Conservation (phyloP, 108 stramenopile species). For the Fragilaria radians region DNA sequence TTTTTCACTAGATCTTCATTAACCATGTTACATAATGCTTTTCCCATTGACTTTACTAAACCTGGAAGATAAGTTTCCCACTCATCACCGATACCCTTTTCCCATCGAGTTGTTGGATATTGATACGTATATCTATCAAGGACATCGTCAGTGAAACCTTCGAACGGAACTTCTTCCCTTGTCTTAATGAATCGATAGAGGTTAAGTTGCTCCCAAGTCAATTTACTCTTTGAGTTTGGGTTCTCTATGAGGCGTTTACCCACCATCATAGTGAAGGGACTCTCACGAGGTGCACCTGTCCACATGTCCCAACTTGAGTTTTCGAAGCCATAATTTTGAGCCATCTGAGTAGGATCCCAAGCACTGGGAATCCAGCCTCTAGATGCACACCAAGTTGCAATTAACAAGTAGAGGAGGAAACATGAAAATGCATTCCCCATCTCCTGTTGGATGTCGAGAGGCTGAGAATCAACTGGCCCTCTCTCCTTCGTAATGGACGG, state of each 20-base stretch:
- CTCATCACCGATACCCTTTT: constrained; percentile 2
- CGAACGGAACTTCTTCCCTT: not conserved
- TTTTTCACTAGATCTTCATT: not conserved
- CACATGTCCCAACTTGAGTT: not conserved
- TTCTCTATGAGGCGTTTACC: not conserved
- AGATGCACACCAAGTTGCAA: not conserved
- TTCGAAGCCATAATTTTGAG: not conserved
- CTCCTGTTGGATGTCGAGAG: not conserved
- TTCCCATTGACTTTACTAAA: not conserved
- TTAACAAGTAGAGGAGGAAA: not conserved
- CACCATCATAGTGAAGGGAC: not conserved
- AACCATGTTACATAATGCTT: not conserved
- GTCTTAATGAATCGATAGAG: not conserved
- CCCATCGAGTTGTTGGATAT: not conserved
- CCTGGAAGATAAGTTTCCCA: not conserved
- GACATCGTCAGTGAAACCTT: not conserved
- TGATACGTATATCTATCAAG: not conserved
- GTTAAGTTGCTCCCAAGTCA: not conserved
- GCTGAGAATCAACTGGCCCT: not conserved
- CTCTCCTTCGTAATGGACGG: not conserved
- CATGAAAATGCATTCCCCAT: not conserved
- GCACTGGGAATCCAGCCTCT: not conserved
- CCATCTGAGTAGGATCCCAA: not conserved
- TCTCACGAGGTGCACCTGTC: not conserved
- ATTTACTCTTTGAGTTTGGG: not conserved